A percentile compares a stretch with the other conserved stretches of the same genome.
These are phyloP conservation scores for Dothideomycetes sp. DNA, from an alignment of 2,329 filamentous ascomycete genomes.

Conservation along the genomic window DNA sequence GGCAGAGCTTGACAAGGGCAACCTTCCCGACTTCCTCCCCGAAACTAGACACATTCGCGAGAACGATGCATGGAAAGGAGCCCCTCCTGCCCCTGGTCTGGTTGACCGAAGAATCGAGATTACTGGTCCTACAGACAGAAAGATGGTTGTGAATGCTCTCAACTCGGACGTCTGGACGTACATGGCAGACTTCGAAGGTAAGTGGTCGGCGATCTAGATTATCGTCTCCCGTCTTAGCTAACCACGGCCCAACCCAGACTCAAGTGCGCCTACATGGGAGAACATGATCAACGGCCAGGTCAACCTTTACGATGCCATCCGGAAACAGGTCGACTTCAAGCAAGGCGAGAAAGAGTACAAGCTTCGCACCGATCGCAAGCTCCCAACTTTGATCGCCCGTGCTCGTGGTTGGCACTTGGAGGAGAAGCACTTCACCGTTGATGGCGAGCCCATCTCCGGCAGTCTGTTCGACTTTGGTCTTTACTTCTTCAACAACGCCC, in stretches of 20 bases:
- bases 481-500: conserved; percentile 98
- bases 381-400: conserved; percentile 86
- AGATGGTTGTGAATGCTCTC: conserved; percentile 97
- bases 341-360: conserved; percentile 94
- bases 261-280: conserved; percentile 91
- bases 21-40: conserved; percentile 84
- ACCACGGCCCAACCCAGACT: conserved; percentile 47
- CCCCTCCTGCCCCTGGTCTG: conserved; percentile 80
- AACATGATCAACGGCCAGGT: conserved; percentile 99
- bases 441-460: conserved; percentile 88
- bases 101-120: conserved; percentile 94
- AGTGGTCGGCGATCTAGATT: conserved; percentile 24
- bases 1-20: conserved; percentile 82
- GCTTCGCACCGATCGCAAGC: conserved; percentile 76
- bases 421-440: conserved; percentile 94
- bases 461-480: conserved; percentile 94
- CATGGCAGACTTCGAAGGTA: conserved; percentile 98
- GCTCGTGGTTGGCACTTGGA: conserved; percentile 96
- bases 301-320: conserved; percentile 93
- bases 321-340: conserved; percentile 92
- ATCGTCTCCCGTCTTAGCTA: neutral
- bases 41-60: conserved; percentile 95
- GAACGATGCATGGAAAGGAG: conserved; percentile 86
- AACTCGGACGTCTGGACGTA: conserved; percentile 97
- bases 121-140: conserved; percentile 90